Percentiles rank a stretch among this genome's conserved stretches.
Conservation (phyloP, 768 basidiomycete genomes). For the Omphalotus guepiniiformis region DNA sequence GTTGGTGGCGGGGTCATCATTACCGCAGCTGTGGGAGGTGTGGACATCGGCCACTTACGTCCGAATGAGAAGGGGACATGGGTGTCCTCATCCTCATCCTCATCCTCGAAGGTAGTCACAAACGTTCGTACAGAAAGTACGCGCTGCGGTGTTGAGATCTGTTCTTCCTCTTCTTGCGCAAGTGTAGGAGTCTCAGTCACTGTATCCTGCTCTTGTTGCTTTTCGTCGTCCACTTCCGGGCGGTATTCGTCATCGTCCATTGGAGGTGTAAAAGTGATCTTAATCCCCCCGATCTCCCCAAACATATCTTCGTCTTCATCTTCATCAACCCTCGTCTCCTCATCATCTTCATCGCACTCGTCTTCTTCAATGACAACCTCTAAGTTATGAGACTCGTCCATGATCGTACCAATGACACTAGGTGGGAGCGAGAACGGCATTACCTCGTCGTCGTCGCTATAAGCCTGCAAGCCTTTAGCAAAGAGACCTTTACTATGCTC, state of each 20-base stretch:
- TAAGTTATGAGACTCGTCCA: conserved; percentile 29
- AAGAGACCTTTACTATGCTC: conserved; percentile 63
- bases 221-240: conserved; percentile 43
- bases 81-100: conserved; percentile 28
- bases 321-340: conserved; percentile 20
- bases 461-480: conserved; percentile 44
- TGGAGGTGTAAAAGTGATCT: conserved; percentile 70
- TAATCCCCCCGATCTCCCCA: conserved; percentile 67
- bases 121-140: conserved; percentile 11
- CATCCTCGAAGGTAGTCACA: conserved; percentile 10
- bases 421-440: conserved; percentile 42
- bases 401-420: conserved; percentile 30
- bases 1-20: conserved; percentile 17
- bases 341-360: conserved; percentile 38
- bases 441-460: conserved; percentile 42
- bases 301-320: conserved; percentile 49
- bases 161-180: conserved; percentile 26
- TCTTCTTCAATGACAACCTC: conserved; percentile 42
- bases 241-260: conserved; percentile 16
- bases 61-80: conserved; percentile 16
- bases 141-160: conserved; percentile 14
- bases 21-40: conserved; percentile 23
- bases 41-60: conserved; percentile 11
- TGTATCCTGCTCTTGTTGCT: conserved; percentile 48
- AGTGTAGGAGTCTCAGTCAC: neutral